Percentiles rank a stretch among this genome's conserved stretches.
Conservation (phyloP, 2,329 filamentous ascomycete genomes). For the Meredithiella fracta region DNA sequence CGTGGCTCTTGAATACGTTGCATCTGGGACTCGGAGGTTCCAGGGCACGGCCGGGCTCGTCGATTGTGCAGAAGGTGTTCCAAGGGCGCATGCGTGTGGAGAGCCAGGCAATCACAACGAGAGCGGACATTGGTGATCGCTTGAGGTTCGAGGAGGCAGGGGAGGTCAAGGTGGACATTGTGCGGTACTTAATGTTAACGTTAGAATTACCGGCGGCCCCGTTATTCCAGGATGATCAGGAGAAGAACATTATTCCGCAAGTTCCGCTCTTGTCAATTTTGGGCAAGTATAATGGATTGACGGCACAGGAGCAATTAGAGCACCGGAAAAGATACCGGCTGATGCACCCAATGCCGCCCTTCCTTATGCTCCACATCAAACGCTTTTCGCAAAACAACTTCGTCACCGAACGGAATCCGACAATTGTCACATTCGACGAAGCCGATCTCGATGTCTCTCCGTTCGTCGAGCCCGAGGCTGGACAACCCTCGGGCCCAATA, state of each 20-base stretch:
- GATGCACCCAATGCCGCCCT: slow-evolving; percentile 78
- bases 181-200: slow-evolving; percentile 79
- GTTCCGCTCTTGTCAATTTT: slow-evolving; percentile 70
- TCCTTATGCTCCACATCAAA: slow-evolving; percentile 87
- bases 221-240: slow-evolving; percentile 86
- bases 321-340: slow-evolving; percentile 80
- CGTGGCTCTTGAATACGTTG: slow-evolving; percentile 94
- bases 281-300: slow-evolving; percentile 80
- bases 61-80: slow-evolving; percentile 82
- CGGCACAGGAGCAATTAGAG: slow-evolving; percentile 74
- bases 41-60: slow-evolving; percentile 67
- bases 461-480: slow-evolving; percentile 68
- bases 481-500: slow-evolving; percentile 57
- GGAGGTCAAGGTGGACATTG: slow-evolving; percentile 57
- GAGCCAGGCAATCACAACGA: slow-evolving; percentile 82
- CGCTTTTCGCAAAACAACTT: slow-evolving; percentile 96
- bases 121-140: slow-evolving; percentile 72
- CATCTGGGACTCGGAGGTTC: slow-evolving; percentile 83
- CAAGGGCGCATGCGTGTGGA: slow-evolving; percentile 86
- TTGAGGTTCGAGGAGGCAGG: slow-evolving; percentile 86
- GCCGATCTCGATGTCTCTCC: slow-evolving; percentile 69
- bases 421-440: slow-evolving; percentile 90
- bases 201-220: slow-evolving; percentile 83
- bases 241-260: slow-evolving; percentile 92
- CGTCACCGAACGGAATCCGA: slow-evolving; percentile 86